Percentiles rank a stretch among this genome's conserved stretches.
Evolutionary conservation across 2,329 filamentous ascomycete genomes (phyloP).

Genomic region (Leptographium radiaticola): DNA sequence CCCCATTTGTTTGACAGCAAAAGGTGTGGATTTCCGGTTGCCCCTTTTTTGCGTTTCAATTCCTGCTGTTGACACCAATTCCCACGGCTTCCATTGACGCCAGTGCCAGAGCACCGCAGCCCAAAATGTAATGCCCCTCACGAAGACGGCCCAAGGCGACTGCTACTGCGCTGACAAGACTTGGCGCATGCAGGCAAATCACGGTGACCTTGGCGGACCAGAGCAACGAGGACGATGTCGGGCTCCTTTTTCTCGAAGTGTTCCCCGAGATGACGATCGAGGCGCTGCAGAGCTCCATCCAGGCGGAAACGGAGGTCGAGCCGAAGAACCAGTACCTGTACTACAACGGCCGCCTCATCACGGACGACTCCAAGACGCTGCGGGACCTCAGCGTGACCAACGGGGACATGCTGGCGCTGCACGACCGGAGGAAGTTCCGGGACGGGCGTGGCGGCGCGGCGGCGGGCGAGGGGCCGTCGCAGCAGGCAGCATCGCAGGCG

Average conservation of each 20-base stretch:
- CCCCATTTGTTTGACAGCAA: too few species aligned
- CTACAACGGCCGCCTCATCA: constrained; percentile 74
- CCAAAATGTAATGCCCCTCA: background rate
- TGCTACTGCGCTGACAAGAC: background rate
- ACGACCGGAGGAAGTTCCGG: constrained; percentile 44
- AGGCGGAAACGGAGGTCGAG: constrained; percentile 67
- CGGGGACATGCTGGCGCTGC: constrained; percentile 84
- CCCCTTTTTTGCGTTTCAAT: too few species aligned
- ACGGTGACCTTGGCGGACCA: constrained; percentile 74
- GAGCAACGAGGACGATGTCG: constrained; percentile 50
- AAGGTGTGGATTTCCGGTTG: too few species aligned
- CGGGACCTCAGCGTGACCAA: constrained; percentile 69
- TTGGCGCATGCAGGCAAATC: constrained; percentile 51
- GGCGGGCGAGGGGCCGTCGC: constrained; percentile 15
- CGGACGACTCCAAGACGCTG: constrained; percentile 67
- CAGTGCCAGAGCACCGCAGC: too few species aligned
- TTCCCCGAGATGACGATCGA: constrained; percentile 71
- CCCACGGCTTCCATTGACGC: too few species aligned
- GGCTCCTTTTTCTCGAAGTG: constrained; percentile 71
- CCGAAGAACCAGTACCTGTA: constrained; percentile 69
- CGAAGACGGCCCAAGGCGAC: background rate
- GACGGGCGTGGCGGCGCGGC: constrained; percentile 25
- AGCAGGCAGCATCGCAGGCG: constrained; percentile 19
- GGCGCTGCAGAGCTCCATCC: constrained; percentile 76
- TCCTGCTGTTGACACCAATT: too few species aligned